These are phyloP conservation scores for Lactarius deliciosus DNA, from an alignment of 768 basidiomycete genomes.

Conservation along the genomic window DNA sequence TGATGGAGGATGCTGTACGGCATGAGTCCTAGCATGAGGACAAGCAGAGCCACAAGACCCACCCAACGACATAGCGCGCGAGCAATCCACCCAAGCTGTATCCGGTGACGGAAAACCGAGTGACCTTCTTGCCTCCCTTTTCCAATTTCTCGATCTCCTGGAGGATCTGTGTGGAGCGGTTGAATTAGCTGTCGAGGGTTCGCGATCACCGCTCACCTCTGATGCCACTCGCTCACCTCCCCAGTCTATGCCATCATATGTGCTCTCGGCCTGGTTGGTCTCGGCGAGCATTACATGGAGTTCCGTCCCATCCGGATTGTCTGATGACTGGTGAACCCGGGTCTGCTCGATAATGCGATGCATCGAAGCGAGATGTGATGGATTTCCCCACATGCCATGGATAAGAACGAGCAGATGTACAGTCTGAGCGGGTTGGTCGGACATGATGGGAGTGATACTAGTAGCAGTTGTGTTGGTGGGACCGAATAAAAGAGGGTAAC, in stretches of 20 bases:
- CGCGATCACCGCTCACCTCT: constrained; percentile 51
- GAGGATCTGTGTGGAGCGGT: constrained; percentile 45
- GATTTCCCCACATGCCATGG: constrained; percentile 82
- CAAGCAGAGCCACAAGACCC: too few species aligned
- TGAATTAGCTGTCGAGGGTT: not conserved
- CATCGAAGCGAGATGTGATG: constrained; percentile 60
- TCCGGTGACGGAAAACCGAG: constrained; percentile 70
- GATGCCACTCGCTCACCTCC: constrained; percentile 76
- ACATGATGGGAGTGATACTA: not conserved
- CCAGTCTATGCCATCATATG: constrained; percentile 86
- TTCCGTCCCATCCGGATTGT: constrained; percentile 40
- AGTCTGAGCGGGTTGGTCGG: not conserved
- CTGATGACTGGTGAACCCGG: constrained; percentile 31
- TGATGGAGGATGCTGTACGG: constrained; percentile 57
- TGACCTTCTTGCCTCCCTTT: constrained; percentile 54
- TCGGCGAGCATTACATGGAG: constrained; percentile 65
- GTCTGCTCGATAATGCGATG: constrained; percentile 52
- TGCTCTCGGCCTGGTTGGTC: constrained; percentile 62
- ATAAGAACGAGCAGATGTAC: constrained; percentile 38
- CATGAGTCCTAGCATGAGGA: constrained; percentile 1
- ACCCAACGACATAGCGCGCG: constrained; percentile 77
- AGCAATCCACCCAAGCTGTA: constrained; percentile 83
- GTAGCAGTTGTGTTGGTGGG: not conserved
- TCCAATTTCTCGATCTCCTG: constrained; percentile 55
- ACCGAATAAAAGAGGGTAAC: too few species aligned